Evolutionary conservation across 495 filamentous ascomycete species (phyloP), one percentile per base, ranked within the genome.

Genomic region (Symbiotaphrina buchneri): DNA sequence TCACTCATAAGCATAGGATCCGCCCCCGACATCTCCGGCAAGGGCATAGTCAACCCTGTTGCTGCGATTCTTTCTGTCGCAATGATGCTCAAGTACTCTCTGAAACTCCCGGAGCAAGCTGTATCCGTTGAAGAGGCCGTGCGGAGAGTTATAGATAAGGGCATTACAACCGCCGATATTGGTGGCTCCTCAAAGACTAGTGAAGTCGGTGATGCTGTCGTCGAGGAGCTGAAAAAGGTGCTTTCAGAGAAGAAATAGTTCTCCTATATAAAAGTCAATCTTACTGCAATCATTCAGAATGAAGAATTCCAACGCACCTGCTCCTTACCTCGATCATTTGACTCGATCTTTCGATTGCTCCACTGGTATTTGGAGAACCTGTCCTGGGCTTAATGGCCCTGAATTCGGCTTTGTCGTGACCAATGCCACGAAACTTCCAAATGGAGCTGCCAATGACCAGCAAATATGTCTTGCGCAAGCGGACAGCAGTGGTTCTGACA

Each of bases 81-180:
- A 37, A 78, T 92, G 74, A 78, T 94, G 77, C 67, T 92, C 40
- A 71, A 72, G 36, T 93, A 93, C 54, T 90, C 79, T 3, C 59
- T 94, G 26, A 67, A 68, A 39, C 67, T 79, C 43, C 74, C 76
- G 26, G 53, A 59, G 13, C 67, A 87, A 43, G 77, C 83, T 3
- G 53, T 55, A 32, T 63, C 63, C 21, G 59, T 94, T 32, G 85
- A 94, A 53, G 61, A 70, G 33, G 85, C 84, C 0, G 81, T 92
- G 13, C 66, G 69, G 38, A 61, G 51, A 11, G 75, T 77, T 11
- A 63, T 94, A 32, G 82, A 92, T 39, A 58, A 56, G 18, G 76
- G 75, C 5, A 46, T 81, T 18, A 56, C 66, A 18, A 93, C 84
- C 4, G 59, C 61, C 36, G 85, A 95, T 52, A 65, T 94, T 30